Conservation (phyloP, 768 basidiomycete genomes). For the Hygrocybe coccinea region DNA sequence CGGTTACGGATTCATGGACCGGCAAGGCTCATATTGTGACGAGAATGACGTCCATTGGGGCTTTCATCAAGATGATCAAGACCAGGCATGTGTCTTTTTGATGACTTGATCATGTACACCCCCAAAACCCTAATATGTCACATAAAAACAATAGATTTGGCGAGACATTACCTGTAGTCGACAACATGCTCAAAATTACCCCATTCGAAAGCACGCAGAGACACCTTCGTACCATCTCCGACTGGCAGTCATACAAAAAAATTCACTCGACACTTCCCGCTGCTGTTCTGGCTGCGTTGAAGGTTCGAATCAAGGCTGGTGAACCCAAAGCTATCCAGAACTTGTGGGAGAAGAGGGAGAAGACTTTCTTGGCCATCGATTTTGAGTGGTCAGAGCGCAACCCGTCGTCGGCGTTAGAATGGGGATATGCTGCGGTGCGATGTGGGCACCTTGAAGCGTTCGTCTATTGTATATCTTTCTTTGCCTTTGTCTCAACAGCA, state of each 20-base stretch:
- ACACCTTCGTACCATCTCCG: constrained; percentile 66
- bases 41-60: constrained; percentile 61
- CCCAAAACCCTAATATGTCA: neutral
- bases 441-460: constrained; percentile 69
- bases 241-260: constrained; percentile 64
- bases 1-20: constrained; percentile 67
- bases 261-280: constrained; percentile 68
- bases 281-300: constrained; percentile 58
- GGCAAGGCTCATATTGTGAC: constrained; percentile 77
- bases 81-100: constrained; percentile 46
- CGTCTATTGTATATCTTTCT: constrained; percentile 35
- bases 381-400: constrained; percentile 77
- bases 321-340: constrained; percentile 60
- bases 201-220: constrained; percentile 67
- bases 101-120: neutral
- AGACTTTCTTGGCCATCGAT: constrained; percentile 69
- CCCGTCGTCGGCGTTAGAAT: constrained; percentile 63
- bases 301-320: constrained; percentile 58
- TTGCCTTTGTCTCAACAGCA: too few relatives aligned
- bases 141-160: constrained; percentile 54
- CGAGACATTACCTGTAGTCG: constrained; percentile 65
- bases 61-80: constrained; percentile 83
- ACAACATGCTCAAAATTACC: constrained; percentile 62
- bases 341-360: constrained; percentile 65
- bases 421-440: constrained; percentile 77